Base-by-base conservation (phyloP, 345 rosid genomes). In the Aethionema arabicum region DNA sequence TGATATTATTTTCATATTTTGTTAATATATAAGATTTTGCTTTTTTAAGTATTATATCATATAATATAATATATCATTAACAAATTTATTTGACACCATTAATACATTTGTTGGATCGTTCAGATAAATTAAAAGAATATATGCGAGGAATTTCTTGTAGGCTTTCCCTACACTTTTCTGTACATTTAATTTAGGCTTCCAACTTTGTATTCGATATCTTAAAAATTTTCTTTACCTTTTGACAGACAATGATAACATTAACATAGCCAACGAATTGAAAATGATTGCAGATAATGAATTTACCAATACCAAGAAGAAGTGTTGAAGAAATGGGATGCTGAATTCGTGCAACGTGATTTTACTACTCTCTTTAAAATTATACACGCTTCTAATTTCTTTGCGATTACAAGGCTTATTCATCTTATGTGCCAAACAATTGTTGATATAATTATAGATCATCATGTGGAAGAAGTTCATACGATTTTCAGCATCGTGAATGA, bases 131-230 rank as follows among this genome's bases (percentile, higher is more conserved):
- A n/a, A n/a, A n/a, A n/a, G n/a, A n/a, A n/a, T n/a, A n/a, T n/a
- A n/a, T n/a, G 54, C 27, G 99, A 93, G 5, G 91, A 87, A 42
- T 96, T 90, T 66, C 85, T 96, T 0, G 97, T 89, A 73, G 83
- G 93, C 69, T 61, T 42, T 52, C 37, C 31, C 6, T 51, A 21
- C 8, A 6, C 2, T 15, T 8, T 27, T 6, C 6, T 52, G 31
- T 65, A 29, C 30, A 2, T 16, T 53, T n/a, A n/a, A n/a, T n/a
- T 30, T 13, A 5, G 7, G 69, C 29, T 8, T 21, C 30, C 1
- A 10, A 4, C 14, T 56, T 5, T 12, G 7, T 43, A 29, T 58
- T 47, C 32, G 12, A 6, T 21, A 36, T 36, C 35, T 21, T 45
- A 4, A 53, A 53, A 21, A 44, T 29, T 8, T 44, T 39, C 30